Evolutionary conservation across 164 flowering plant genomes (phyloP).

Genomic region (Sextonia rubra): DNA sequence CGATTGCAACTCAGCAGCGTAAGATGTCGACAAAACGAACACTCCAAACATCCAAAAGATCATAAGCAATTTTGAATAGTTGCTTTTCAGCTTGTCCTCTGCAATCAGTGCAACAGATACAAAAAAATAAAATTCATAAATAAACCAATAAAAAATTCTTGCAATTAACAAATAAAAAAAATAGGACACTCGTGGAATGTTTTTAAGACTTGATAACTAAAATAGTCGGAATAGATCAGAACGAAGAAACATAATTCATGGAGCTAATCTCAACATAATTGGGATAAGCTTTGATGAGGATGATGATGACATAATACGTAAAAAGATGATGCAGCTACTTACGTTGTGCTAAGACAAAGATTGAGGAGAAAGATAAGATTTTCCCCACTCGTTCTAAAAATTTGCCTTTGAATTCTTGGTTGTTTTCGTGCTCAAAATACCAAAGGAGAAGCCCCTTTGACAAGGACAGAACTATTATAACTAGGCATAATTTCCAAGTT

Average conservation of each 20-base stretch:
- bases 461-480: conserved; percentile 26
- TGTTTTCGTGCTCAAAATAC: conserved; percentile 25
- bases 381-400: conserved; percentile 16
- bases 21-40: conserved; percentile 36
- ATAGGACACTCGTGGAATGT: too few species aligned
- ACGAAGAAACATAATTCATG: too few species aligned
- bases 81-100: conserved; percentile 41
- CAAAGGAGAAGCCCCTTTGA: conserved; percentile 19
- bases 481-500: conserved; percentile 31
- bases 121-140: too few species aligned
- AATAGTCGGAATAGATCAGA: too few species aligned
- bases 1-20: conserved; percentile 43
- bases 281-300: too few species aligned
- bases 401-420: conserved; percentile 17
- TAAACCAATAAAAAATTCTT: too few species aligned
- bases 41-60: conserved; percentile 50
- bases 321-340: background rate
- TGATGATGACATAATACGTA: too few species aligned
- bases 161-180: too few species aligned
- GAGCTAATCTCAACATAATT: too few species aligned
- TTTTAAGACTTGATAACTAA: too few species aligned
- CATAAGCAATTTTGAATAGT: conserved; percentile 35
- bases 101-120: background rate
- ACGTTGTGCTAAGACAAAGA: conserved; percentile 18
- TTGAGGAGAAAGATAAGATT: conserved; percentile 12